These are phyloP conservation scores for Trichophyton benhamiae DNA, from an alignment of 2,329 filamentous ascomycete genomes.

Conservation along the genomic window DNA sequence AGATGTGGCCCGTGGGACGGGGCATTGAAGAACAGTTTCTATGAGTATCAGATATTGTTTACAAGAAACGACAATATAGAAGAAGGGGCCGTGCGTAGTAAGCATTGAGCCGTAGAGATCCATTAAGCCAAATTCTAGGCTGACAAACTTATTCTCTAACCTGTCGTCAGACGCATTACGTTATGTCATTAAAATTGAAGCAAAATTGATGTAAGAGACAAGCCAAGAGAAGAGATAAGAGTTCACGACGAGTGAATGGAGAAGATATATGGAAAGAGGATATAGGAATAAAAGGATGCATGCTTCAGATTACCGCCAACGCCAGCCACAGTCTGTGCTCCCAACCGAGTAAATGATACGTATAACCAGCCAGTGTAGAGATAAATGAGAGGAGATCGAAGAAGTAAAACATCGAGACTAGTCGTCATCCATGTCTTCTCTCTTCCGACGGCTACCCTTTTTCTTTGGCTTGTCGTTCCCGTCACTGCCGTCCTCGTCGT, in stretches of 20 bases:
- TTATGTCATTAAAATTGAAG: background rate
- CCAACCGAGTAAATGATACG: background rate
- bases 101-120: background rate
- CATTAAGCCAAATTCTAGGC: background rate
- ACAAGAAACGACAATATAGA: too few species aligned
- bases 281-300: background rate
- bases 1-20: too few species aligned
- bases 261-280: background rate
- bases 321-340: background rate
- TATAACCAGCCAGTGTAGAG: background rate
- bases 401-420: background rate
- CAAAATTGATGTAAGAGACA: background rate
- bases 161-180: background rate
- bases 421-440: constrained; percentile 28
- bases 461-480: constrained; percentile 36
- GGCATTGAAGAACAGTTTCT: too few species aligned
- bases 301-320: background rate
- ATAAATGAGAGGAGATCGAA: background rate
- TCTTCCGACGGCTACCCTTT: constrained; percentile 33
- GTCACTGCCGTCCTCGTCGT: constrained; percentile 37
- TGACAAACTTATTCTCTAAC: background rate
- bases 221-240: background rate
- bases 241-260: background rate
- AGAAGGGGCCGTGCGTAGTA: too few species aligned
- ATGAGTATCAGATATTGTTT: too few species aligned